These are phyloP conservation scores for Trichoderma asperelloides DNA, from an alignment of 495 filamentous ascomycete genomes.

Conservation along the genomic window DNA sequence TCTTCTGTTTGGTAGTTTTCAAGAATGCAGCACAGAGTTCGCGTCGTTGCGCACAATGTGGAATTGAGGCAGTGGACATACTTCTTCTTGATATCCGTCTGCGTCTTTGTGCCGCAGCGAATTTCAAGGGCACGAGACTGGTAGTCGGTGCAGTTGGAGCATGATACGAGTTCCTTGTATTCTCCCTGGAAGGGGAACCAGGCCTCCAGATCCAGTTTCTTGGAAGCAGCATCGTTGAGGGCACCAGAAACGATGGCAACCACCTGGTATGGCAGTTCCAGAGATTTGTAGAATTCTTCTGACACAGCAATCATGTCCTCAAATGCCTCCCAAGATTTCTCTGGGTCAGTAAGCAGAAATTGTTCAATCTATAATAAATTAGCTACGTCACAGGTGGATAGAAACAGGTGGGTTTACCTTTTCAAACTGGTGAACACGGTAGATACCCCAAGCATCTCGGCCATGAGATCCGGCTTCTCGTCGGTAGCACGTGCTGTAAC, in stretches of 20 bases:
- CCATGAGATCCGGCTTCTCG: slow-evolving; percentile 91
- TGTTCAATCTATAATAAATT: slow-evolving; percentile 60
- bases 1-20: slow-evolving; percentile 95
- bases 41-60: slow-evolving; percentile 86
- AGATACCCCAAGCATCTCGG: slow-evolving; percentile 96
- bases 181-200: slow-evolving; percentile 96
- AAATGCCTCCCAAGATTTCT: slow-evolving; percentile 89
- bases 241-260: slow-evolving; percentile 92
- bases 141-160: slow-evolving; percentile 94
- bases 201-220: slow-evolving; percentile 94
- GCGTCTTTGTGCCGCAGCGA: slow-evolving; percentile 68
- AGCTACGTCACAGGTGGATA: slow-evolving; percentile 5
- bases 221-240: slow-evolving; percentile 84
- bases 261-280: slow-evolving; percentile 81
- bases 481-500: slow-evolving; percentile 88
- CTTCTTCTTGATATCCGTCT: slow-evolving; percentile 73
- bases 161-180: slow-evolving; percentile 95
- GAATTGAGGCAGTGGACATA: slow-evolving; percentile 93
- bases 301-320: slow-evolving; percentile 84
- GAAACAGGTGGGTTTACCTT: slow-evolving; percentile 45
- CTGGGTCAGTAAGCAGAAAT: slow-evolving; percentile 88
- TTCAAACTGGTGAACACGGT: slow-evolving; percentile 97
- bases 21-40: slow-evolving; percentile 86
- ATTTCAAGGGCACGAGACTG: slow-evolving; percentile 85
- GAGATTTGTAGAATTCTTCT: slow-evolving; percentile 89